A percentile compares a stretch with the other conserved stretches of the same genome.
Evolutionary conservation across 2,329 filamentous ascomycete genomes (phyloP).

Genomic region (Botryotinia convoluta): DNA sequence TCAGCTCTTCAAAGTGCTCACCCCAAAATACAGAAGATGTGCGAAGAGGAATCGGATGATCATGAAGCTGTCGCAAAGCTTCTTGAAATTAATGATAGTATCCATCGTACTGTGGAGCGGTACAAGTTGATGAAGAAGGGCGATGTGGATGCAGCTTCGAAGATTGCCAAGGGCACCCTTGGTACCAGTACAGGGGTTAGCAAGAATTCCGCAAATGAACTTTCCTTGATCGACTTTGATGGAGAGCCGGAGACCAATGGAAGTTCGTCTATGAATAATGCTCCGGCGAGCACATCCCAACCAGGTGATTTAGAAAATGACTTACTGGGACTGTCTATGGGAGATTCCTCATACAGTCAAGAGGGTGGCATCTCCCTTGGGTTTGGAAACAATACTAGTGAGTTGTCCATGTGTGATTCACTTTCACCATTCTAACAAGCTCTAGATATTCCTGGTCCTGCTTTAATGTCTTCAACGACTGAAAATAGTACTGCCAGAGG

Average conservation of each 20-base stretch:
- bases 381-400: slow-evolving; percentile 67
- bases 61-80: slow-evolving; percentile 93
- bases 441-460: slow-evolving; percentile 60
- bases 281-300: slow-evolving; percentile 39
- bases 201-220: slow-evolving; percentile 68
- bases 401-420: slow-evolving; percentile 31
- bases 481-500: slow-evolving; percentile 57
- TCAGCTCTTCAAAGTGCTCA: slow-evolving; percentile 88
- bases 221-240: slow-evolving; percentile 93
- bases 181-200: slow-evolving; percentile 63
- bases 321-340: slow-evolving; percentile 81
- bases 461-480: slow-evolving; percentile 62
- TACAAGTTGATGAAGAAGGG: slow-evolving; percentile 97
- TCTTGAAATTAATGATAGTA: slow-evolving; percentile 97
- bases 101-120: slow-evolving; percentile 91
- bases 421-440: slow-evolving; percentile 32
- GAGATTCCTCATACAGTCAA: slow-evolving; percentile 60
- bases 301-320: slow-evolving; percentile 80
- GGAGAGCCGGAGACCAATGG: slow-evolving; percentile 58
- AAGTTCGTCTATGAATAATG: slow-evolving; percentile 44
- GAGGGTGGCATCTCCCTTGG: slow-evolving; percentile 82
- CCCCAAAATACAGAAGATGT: slow-evolving; percentile 99
- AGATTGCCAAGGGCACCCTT: slow-evolving; percentile 78
- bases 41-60: slow-evolving; percentile 96
- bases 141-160: slow-evolving; percentile 78